phyloP scores from a whole-genome alignment of 306 rosid species.

The Begonia masoniana region DNA sequence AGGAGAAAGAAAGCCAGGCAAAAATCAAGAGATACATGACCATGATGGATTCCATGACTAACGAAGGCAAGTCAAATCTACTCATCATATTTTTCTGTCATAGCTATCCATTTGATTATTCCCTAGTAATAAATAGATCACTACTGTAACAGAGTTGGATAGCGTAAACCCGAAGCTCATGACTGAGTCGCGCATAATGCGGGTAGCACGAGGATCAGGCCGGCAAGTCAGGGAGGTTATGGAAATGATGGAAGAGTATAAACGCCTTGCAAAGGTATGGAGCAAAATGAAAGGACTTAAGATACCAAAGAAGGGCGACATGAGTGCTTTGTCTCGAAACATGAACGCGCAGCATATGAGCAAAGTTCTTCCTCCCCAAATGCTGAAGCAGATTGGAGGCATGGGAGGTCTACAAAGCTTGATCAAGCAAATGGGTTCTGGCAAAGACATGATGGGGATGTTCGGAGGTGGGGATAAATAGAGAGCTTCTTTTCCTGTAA shows the following conservation, averaged over 20 bases:
- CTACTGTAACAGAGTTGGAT: slow-evolving; percentile 49
- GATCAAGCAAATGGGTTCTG: slow-evolving; percentile 80
- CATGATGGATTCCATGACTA: slow-evolving; percentile 98
- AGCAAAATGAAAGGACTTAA: slow-evolving; percentile 72
- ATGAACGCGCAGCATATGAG: slow-evolving; percentile 84
- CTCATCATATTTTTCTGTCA: not conserved
- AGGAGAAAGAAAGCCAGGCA: slow-evolving; percentile 82
- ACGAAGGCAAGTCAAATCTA: slow-evolving; percentile 41
- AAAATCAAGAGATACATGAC: slow-evolving; percentile 91
- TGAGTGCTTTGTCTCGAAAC: slow-evolving; percentile 56
- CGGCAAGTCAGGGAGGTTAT: slow-evolving; percentile 49
- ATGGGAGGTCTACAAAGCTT: slow-evolving; percentile 74
- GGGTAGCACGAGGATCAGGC: slow-evolving; percentile 79
- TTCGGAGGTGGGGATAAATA: slow-evolving; percentile 58
- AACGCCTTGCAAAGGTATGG: slow-evolving; percentile 69
- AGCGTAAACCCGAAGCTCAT: slow-evolving; percentile 67
- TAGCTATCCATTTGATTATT: slow-evolving; percentile 6
- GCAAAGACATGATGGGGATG: slow-evolving; percentile 84
- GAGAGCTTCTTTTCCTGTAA: too few species aligned
- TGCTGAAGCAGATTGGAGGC: slow-evolving; percentile 83
- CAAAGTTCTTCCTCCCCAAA: slow-evolving; percentile 75
- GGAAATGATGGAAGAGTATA: slow-evolving; percentile 88
- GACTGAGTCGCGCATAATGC: slow-evolving; percentile 67
- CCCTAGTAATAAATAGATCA: slow-evolving; percentile 8
- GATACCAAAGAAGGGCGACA: slow-evolving; percentile 75